Conservation (phyloP, 139 green algal genomes). For the Trebouxia sp. region DNA sequence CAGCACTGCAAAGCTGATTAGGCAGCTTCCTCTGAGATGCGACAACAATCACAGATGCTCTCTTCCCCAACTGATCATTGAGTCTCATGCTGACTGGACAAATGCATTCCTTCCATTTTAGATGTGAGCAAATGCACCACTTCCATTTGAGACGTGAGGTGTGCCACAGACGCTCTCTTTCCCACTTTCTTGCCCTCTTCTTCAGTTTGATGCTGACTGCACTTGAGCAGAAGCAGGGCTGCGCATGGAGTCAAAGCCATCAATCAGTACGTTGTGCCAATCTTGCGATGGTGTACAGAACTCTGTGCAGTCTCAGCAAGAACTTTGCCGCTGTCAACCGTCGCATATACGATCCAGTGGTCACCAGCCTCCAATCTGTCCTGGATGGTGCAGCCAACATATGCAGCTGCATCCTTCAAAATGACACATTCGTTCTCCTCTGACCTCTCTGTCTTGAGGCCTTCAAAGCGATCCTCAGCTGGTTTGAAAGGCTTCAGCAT, state of each 20-base stretch:
- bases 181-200: background rate
- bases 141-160: no score
- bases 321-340: slow-evolving; percentile 74
- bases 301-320: slow-evolving; percentile 60
- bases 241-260: no score
- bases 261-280: slow-evolving; percentile 69
- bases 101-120: no score
- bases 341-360: slow-evolving; percentile 82
- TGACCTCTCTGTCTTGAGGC: slow-evolving; percentile 52
- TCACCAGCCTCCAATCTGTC: slow-evolving; percentile 83
- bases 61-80: no score
- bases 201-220: background rate
- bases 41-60: no score
- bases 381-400: slow-evolving; percentile 71
- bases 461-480: slow-evolving; percentile 84
- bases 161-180: no score
- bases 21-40: no score
- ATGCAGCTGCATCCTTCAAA: slow-evolving; percentile 55
- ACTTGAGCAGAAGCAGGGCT: no score
- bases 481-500: slow-evolving; percentile 84
- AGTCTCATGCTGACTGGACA: no score
- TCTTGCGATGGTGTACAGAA: slow-evolving; percentile 88
- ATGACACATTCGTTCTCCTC: slow-evolving; percentile 55
- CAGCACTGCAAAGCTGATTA: no score
- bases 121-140: no score